Conservation (phyloP, 2,329 filamentous ascomycete genomes). For the Xylaria sp. region DNA sequence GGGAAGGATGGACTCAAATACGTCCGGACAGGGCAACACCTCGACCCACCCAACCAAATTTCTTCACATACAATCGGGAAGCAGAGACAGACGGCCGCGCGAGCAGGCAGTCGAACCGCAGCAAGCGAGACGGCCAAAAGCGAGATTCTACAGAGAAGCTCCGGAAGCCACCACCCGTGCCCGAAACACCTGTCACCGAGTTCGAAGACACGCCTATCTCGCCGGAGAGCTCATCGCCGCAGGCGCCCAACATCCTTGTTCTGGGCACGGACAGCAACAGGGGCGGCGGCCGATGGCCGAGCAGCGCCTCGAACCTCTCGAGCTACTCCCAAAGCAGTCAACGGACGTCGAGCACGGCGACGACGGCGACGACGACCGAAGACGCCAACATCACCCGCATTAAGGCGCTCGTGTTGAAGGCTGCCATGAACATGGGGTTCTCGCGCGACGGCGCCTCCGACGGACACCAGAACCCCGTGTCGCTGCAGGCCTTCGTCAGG, state of each 20-base stretch:
- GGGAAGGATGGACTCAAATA: conserved; percentile 90
- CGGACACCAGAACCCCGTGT: conserved; percentile 59
- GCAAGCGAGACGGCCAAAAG: conserved; percentile 66
- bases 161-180: conserved; percentile 64
- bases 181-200: conserved; percentile 93
- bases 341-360: conserved; percentile 76
- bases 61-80: conserved; percentile 65
- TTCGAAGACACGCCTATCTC: conserved; percentile 92
- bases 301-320: conserved; percentile 80
- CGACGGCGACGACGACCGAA: conserved; percentile 74
- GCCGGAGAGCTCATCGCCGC: conserved; percentile 78
- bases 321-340: conserved; percentile 79
- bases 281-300: conserved; percentile 79
- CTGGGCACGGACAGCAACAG: conserved; percentile 75
- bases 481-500: conserved; percentile 80
- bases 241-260: conserved; percentile 87
- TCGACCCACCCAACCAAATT: conserved; percentile 80
- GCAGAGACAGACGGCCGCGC: conserved; percentile 60
- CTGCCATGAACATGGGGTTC: conserved; percentile 87
- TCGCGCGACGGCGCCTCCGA: conserved; percentile 64
- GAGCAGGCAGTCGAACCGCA: conserved; percentile 64
- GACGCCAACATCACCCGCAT: conserved; percentile 81
- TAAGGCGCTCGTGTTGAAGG: conserved; percentile 83
- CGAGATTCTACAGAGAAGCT: conserved; percentile 62
- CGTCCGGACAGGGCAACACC: conserved; percentile 88